These are phyloP conservation scores for Elsinoe necatrix DNA, from an alignment of 2,329 filamentous ascomycete genomes.

Conservation along the genomic window DNA sequence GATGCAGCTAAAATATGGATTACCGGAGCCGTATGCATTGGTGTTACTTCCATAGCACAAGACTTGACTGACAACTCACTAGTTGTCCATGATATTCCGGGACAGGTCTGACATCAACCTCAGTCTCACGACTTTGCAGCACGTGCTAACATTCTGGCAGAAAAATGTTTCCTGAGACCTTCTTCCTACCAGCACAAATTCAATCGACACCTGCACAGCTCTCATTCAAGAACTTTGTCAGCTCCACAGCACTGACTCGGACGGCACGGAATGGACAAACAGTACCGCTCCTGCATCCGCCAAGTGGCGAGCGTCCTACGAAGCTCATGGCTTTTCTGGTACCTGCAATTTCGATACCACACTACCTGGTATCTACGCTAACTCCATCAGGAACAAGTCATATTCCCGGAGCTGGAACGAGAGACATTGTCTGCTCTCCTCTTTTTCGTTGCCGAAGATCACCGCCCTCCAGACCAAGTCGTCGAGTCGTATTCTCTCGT, in stretches of 20 bases:
- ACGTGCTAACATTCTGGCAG: neutral
- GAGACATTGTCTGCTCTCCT: conserved; percentile 35
- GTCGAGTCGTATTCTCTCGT: conserved; percentile 40
- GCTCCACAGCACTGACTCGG: neutral
- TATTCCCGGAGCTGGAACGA: conserved; percentile 37
- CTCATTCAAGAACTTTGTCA: neutral
- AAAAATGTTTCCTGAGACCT: neutral
- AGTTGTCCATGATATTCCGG: neutral
- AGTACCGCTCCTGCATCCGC: neutral
- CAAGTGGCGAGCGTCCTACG: neutral
- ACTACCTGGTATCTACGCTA: neutral
- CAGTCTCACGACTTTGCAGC: too few species aligned
- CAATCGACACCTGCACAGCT: neutral
- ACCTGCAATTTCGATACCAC: neutral
- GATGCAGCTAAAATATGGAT: neutral
- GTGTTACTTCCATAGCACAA: too few species aligned
- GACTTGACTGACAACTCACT: neutral
- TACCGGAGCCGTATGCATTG: neutral
- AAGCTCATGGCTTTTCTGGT: neutral
- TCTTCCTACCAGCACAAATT: neutral
- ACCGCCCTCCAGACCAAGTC: conserved; percentile 30
- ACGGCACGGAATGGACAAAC: neutral
- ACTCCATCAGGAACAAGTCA: conserved; percentile 34
- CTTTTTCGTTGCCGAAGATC: conserved; percentile 29
- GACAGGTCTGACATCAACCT: neutral